Conservation (phyloP, 2,329 filamentous ascomycete genomes). For the Fusarium tupiense region DNA sequence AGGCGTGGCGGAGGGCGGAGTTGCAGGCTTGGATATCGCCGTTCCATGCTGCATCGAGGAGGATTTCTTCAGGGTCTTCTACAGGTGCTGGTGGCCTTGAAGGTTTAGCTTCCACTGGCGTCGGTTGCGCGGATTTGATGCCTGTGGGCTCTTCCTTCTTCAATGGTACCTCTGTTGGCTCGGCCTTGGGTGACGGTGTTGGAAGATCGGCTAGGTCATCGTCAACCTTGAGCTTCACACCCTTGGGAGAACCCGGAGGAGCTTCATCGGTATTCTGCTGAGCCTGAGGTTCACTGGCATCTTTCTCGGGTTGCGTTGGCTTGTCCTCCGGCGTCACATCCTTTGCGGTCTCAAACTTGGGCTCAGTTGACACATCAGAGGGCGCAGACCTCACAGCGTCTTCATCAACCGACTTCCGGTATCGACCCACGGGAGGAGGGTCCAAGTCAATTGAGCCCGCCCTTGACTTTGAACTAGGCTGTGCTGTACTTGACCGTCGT, state of each 20-base stretch:
- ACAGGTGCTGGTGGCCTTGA: background rate
- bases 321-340: background rate
- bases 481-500: background rate
- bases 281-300: background rate
- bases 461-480: background rate
- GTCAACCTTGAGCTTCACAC: constrained; percentile 2
- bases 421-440: constrained; percentile 17
- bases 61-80: constrained; percentile 34
- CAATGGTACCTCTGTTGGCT: background rate
- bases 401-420: background rate
- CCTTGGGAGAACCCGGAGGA: background rate
- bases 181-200: background rate
- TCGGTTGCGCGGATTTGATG: background rate
- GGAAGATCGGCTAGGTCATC: background rate
- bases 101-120: background rate
- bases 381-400: background rate
- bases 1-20: constrained; percentile 38
- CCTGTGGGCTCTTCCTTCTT: background rate
- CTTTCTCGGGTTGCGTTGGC: background rate
- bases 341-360: background rate
- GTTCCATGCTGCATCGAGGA: constrained; percentile 49
- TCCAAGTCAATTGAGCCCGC: constrained; percentile 11
- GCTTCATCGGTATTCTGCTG: background rate
- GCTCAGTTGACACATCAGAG: background rate
- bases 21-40: constrained; percentile 43